Evolutionary conservation across 306 rosid species (phyloP), one percentile per base, ranked within the genome.

Genomic region (Luffa acutangula): DNA sequence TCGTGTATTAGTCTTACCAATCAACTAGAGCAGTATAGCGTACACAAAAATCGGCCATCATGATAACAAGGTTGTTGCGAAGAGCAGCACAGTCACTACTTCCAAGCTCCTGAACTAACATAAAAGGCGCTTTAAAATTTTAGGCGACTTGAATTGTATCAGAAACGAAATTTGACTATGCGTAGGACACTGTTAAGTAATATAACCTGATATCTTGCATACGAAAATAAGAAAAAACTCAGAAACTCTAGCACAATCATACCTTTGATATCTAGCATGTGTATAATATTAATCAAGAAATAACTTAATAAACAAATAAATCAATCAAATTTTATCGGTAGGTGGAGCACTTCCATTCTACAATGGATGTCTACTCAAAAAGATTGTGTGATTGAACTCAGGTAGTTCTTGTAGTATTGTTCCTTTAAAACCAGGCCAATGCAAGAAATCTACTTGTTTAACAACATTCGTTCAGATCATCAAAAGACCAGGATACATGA

Each of bases 11-110:
- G 75, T 46, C 97, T 91, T 89, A 94, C 98, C 98, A 71, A 83
- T 94, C 98, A 87, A 94, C 92, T n/a, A 94, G 91, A 83, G 97
- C 94, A 83, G 98, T 94, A 81, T 91, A 87, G 76, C 93, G 97
- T 82, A 94, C 89, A 56, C 98, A 94, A 85, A 94, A 94, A 83
- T 94, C 98, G 78, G 98, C 85, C 92, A 94, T 92, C 86, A 79
- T 85, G 69, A 92, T 93, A 15, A 92, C 89, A 78, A 94, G 89
- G 86, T 94, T 94, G 85, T 91, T 94, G 84, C 98, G 97, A 66
- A 92, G 95, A 41, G 97, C 90, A 17, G 98, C 97, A 79, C 84
- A 85, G 46, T 89, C 91, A 80, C 89, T 87, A 83, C 87, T 91
- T 84, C 85, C 97, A 86, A 94, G 97, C 85, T 92, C 97, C 98